A percentile compares a stretch with the other conserved stretches of the same genome.
These are phyloP conservation scores for Evansstolkia leycettana DNA, from an alignment of 495 filamentous ascomycete genomes.

Conservation along the genomic window DNA sequence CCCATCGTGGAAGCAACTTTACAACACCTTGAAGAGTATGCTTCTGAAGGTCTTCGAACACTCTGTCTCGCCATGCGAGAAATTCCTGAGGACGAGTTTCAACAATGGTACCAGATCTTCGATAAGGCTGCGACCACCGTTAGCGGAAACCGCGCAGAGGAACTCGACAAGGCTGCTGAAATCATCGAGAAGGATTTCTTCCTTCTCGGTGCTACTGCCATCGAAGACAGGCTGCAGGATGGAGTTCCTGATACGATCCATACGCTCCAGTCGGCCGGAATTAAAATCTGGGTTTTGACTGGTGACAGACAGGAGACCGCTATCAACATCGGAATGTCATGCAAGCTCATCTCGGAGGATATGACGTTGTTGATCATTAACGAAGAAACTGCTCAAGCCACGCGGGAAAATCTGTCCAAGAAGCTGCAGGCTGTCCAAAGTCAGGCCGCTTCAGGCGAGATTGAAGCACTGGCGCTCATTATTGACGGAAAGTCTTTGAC, in stretches of 20 bases:
- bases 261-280: constrained; percentile 90
- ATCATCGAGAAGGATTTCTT: constrained; percentile 86
- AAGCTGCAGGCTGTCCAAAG: constrained; percentile 78
- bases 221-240: constrained; percentile 94
- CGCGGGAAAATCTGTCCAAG: constrained; percentile 77
- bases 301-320: constrained; percentile 98
- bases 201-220: constrained; percentile 90
- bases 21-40: constrained; percentile 94
- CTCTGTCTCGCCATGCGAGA: constrained; percentile 94
- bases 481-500: constrained; percentile 95
- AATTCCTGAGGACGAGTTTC: constrained; percentile 79
- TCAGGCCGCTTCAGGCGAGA: constrained; percentile 63
- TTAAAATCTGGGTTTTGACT: constrained; percentile 98
- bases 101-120: constrained; percentile 77
- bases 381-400: constrained; percentile 64
- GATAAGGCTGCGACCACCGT: constrained; percentile 88
- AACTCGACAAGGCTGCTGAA: constrained; percentile 95
- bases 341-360: constrained; percentile 95
- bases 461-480: constrained; percentile 83
- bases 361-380: constrained; percentile 98
- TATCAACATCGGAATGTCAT: constrained; percentile 99
- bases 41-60: constrained; percentile 88
- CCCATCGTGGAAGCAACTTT: constrained; percentile 78
- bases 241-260: constrained; percentile 98
- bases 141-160: constrained; percentile 80